Conservation (phyloP, 2,329 filamentous ascomycete species). For the Apiospora marii region DNA sequence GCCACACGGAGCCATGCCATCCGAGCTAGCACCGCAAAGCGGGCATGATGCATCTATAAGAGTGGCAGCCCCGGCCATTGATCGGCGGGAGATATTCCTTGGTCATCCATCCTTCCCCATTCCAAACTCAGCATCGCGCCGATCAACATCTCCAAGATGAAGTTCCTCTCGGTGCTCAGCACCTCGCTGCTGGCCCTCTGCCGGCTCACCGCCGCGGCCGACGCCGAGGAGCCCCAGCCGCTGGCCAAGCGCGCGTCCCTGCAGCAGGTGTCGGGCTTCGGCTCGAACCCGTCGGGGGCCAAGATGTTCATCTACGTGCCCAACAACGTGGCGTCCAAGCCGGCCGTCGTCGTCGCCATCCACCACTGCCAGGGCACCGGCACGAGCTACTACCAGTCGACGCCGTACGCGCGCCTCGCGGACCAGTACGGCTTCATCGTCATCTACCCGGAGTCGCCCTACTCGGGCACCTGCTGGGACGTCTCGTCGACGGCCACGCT, state of each 20-base stretch:
- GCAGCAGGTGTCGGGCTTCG: constrained; percentile 39
- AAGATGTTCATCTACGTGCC: constrained; percentile 55
- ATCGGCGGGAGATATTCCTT: too few species aligned
- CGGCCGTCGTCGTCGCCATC: constrained; percentile 58
- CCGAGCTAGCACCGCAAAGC: neutral
- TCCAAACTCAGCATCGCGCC: neutral
- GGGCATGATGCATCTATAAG: neutral
- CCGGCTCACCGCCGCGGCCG: constrained; percentile 27
- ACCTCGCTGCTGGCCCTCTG: constrained; percentile 30
- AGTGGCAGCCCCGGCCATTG: neutral
- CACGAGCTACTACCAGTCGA: constrained; percentile 54
- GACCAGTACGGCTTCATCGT: constrained; percentile 54
- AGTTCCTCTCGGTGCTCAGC: constrained; percentile 26
- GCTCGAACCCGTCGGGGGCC: constrained; percentile 48
- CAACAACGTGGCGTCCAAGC: constrained; percentile 46
- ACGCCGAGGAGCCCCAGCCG: neutral
- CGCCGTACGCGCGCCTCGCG: constrained; percentile 54
- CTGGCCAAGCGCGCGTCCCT: constrained; percentile 32
- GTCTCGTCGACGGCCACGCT: constrained; percentile 52
- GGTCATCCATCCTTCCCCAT: neutral
- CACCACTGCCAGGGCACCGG: constrained; percentile 63
- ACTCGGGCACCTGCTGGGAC: constrained; percentile 65
- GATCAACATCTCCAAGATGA: neutral
- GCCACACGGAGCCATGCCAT: constrained; percentile 16
- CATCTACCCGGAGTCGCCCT: constrained; percentile 63